Evolutionary conservation across 2,329 filamentous ascomycete species (phyloP).

Genomic region (Elsinoe batatas): DNA sequence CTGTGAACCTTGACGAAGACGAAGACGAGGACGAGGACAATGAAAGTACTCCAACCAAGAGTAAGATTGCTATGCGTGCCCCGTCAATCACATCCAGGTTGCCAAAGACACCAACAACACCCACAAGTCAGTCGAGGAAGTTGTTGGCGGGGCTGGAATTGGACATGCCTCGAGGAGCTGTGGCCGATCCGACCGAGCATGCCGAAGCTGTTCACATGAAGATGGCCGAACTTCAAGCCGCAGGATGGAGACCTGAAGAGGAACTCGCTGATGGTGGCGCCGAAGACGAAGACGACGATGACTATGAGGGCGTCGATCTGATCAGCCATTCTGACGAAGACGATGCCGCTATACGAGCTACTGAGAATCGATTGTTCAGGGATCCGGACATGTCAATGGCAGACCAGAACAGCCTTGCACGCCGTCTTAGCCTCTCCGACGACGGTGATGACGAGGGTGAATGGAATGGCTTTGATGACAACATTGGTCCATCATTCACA

Average conservation of each 20-base stretch:
- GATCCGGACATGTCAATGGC: slow-evolving; percentile 19
- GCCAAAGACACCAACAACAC: slow-evolving; percentile 14
- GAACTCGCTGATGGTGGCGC: slow-evolving; percentile 16
- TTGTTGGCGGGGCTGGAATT: slow-evolving; percentile 14
- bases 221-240: slow-evolving; percentile 18
- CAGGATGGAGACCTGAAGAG: slow-evolving; percentile 18
- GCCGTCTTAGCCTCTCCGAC: slow-evolving; percentile 21
- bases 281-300: slow-evolving; percentile 18
- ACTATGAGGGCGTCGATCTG: slow-evolving; percentile 24
- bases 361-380: slow-evolving; percentile 16
- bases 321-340: slow-evolving; percentile 24
- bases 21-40: slow-evolving; percentile 5
- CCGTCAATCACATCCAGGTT: slow-evolving; percentile 4
- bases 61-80: background rate
- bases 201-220: slow-evolving; percentile 20
- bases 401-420: slow-evolving; percentile 16
- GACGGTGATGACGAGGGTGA: slow-evolving; percentile 17
- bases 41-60: slow-evolving; percentile 4
- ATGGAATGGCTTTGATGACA: slow-evolving; percentile 16
- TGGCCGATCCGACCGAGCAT: slow-evolving; percentile 16
- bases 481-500: background rate
- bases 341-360: slow-evolving; percentile 18
- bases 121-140: slow-evolving; percentile 8
- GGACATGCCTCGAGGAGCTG: slow-evolving; percentile 1
- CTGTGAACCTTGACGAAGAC: background rate